Evolutionary conservation across 225 moss, liverwort and hornwort species (phyloP).

Genomic region (Bryum argenteum): DNA sequence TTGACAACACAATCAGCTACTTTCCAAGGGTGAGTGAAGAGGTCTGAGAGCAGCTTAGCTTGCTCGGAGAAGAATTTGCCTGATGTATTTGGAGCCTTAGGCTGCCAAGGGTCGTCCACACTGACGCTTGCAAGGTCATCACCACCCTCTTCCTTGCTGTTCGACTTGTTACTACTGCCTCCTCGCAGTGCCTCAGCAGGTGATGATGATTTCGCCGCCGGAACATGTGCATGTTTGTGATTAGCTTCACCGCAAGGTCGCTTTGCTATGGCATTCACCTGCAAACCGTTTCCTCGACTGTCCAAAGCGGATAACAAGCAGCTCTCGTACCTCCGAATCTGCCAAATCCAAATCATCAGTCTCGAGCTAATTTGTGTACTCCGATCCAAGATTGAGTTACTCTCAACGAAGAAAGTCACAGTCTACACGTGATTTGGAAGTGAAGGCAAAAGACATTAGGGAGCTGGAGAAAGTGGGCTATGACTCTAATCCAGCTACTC

Average conservation of each 20-base stretch:
- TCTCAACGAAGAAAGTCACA: background rate
- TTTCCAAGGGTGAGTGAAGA: slow-evolving; percentile 48
- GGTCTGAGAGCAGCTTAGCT: slow-evolving; percentile 49
- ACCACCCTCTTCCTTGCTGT: slow-evolving; percentile 32
- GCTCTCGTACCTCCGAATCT: slow-evolving; percentile 49
- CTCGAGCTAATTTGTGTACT: background rate
- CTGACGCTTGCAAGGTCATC: slow-evolving; percentile 19
- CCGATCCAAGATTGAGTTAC: background rate
- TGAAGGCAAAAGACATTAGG: background rate
- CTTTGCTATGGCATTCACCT: background rate
- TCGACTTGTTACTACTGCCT: slow-evolving; percentile 22
- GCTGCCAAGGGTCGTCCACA: slow-evolving; percentile 1
- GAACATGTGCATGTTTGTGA: slow-evolving; percentile 19
- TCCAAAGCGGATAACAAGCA: slow-evolving; percentile 44
- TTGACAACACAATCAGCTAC: slow-evolving; percentile 14
- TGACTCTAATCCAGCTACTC: background rate
- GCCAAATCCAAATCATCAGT: background rate
- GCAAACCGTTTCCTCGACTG: slow-evolving; percentile 27
- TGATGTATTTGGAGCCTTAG: slow-evolving; percentile 1
- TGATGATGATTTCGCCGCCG: background rate
- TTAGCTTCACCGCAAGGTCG: slow-evolving; percentile 26
- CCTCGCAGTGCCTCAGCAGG: slow-evolving; percentile 18
- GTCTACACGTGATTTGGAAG: background rate
- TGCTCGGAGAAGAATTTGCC: slow-evolving; percentile 37
- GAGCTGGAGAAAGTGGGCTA: background rate